Evolutionary conservation across 352 stramenopile genomes (phyloP).

Genomic region (Phytophthora pluvialis): DNA sequence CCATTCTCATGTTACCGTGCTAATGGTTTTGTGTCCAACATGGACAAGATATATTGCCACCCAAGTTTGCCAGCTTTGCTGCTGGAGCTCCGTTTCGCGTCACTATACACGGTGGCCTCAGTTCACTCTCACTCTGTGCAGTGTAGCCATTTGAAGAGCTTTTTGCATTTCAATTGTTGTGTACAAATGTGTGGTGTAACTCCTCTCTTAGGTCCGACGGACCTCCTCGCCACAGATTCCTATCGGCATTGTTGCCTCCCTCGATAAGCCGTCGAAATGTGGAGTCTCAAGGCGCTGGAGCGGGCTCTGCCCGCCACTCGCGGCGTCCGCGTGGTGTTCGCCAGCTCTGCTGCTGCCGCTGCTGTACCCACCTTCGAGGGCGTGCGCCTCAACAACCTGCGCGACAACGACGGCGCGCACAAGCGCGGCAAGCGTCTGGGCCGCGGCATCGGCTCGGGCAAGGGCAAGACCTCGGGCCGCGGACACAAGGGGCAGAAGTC

Average conservation of each 20-base stretch:
- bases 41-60: too few species aligned
- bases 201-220: constrained; percentile 19
- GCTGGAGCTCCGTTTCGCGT: too few species aligned
- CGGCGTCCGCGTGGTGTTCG: constrained; percentile 35
- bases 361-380: constrained; percentile 44
- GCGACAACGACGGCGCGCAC: constrained; percentile 87
- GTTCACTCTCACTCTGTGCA: too few species aligned
- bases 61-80: too few species aligned
- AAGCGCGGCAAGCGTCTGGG: constrained; percentile 93
- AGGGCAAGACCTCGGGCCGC: constrained; percentile 95
- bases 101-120: too few species aligned
- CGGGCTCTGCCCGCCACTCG: constrained; percentile 49
- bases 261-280: constrained; percentile 37
- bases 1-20: too few species aligned
- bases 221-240: constrained; percentile 23
- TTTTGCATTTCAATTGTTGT: too few species aligned
- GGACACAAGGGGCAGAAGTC: constrained; percentile 99
- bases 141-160: too few species aligned
- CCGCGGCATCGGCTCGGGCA: constrained; percentile 92
- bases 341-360: constrained; percentile 61
- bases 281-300: constrained; percentile 65
- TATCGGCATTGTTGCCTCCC: constrained; percentile 13
- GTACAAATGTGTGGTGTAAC: constrained; percentile 1
- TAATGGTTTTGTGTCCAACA: too few species aligned
- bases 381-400: constrained; percentile 86